phyloP scores from a whole-genome alignment of 148 eudicot genomes.

The Camellia sinensis region DNA sequence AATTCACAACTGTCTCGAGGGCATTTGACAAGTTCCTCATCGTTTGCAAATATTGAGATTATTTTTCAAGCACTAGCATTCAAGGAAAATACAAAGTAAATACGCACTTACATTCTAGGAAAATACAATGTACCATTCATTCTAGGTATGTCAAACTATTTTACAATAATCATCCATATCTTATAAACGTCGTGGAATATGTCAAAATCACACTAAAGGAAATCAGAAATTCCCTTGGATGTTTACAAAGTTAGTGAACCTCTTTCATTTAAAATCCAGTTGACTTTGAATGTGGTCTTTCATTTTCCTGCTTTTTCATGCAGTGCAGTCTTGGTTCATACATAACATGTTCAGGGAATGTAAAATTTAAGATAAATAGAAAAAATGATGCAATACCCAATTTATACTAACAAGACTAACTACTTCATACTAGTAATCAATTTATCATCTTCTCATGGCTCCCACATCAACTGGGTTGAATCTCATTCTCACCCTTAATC shows the following conservation, averaged over 20 bases:
- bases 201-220: background rate
- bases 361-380: background rate
- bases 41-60: slow-evolving; percentile 51
- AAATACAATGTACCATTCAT: background rate
- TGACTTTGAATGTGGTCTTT: background rate
- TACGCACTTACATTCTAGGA: background rate
- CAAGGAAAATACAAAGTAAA: too few species aligned
- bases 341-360: background rate
- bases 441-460: too few species aligned
- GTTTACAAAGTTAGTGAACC: background rate
- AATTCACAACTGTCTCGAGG: slow-evolving; percentile 86
- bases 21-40: slow-evolving; percentile 94
- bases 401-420: too few species aligned
- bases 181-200: background rate
- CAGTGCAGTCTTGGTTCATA: background rate
- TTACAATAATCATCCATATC: background rate
- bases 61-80: background rate
- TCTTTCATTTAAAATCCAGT: background rate
- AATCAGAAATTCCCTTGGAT: background rate
- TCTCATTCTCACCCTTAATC: background rate
- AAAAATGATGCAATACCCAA: background rate
- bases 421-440: too few species aligned
- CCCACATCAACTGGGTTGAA: too few species aligned
- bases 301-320: background rate
- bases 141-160: background rate